Conservation (phyloP, 768 basidiomycete genomes). For the Tylopilus balloui region DNA sequence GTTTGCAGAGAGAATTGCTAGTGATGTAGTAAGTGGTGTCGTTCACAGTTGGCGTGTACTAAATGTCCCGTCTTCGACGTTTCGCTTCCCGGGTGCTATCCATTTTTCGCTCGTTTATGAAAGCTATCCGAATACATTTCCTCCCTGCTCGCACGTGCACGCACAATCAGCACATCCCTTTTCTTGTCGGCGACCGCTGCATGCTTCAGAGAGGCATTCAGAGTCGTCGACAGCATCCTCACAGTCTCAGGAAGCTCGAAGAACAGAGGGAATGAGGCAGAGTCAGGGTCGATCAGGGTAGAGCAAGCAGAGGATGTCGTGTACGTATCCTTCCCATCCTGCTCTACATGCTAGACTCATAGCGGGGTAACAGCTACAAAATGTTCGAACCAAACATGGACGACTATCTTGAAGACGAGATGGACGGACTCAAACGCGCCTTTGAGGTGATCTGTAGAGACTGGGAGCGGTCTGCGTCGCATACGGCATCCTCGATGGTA, state of each 20-base stretch:
- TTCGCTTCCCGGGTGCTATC: background rate
- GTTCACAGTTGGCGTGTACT: background rate
- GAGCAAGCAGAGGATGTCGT: slow-evolving; percentile 77
- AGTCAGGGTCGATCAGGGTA: slow-evolving; percentile 34
- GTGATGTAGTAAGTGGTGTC: slow-evolving; percentile 66
- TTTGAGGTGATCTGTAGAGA: slow-evolving; percentile 71
- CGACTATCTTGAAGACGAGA: slow-evolving; percentile 93
- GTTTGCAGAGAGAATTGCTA: slow-evolving; percentile 81
- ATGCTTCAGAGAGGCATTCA: slow-evolving; percentile 83
- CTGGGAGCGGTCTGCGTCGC: slow-evolving; percentile 63
- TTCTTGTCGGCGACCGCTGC: slow-evolving; percentile 88
- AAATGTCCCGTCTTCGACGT: background rate
- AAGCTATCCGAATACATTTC: slow-evolving; percentile 87
- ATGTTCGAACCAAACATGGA: slow-evolving; percentile 99
- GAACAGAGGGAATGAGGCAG: slow-evolving; percentile 3
- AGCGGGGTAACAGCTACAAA: slow-evolving; percentile 53
- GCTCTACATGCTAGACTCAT: slow-evolving; percentile 5
- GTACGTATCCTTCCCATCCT: slow-evolving; percentile 40
- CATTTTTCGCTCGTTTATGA: background rate
- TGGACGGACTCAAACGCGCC: slow-evolving; percentile 69
- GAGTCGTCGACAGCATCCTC: slow-evolving; percentile 74
- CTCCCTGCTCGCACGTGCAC: slow-evolving; percentile 69
- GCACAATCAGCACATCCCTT: slow-evolving; percentile 62
- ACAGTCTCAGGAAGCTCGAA: slow-evolving; percentile 39
- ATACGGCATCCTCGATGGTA: slow-evolving; percentile 34